These are phyloP conservation scores for Pythium scleroteichum DNA, from an alignment of 352 stramenopile species.

Conservation along the genomic window DNA sequence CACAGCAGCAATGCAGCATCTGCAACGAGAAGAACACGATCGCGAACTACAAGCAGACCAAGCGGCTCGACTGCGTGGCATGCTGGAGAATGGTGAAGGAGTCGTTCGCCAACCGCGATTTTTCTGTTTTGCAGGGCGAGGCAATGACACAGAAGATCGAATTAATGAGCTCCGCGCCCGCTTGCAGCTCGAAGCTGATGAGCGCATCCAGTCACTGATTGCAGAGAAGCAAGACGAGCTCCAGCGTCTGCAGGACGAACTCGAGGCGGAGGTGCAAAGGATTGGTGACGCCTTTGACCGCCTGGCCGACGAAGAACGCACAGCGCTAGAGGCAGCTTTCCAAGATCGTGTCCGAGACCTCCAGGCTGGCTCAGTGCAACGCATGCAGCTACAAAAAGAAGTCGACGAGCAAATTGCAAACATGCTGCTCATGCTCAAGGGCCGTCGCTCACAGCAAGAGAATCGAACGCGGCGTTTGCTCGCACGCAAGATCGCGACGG, in stretches of 20 bases:
- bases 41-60: slow-evolving; percentile 9
- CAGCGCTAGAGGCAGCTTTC: slow-evolving; percentile 31
- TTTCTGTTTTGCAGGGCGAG: background rate
- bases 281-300: slow-evolving; percentile 30
- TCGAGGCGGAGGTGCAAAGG: slow-evolving; percentile 29
- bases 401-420: slow-evolving; percentile 45
- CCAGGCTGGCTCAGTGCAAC: slow-evolving; percentile 11
- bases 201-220: slow-evolving; percentile 43
- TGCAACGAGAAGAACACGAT: slow-evolving; percentile 23
- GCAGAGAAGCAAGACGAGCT: slow-evolving; percentile 40
- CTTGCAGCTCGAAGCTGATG: slow-evolving; percentile 52
- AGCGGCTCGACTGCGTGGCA: slow-evolving; percentile 5
- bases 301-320: slow-evolving; percentile 37
- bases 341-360: slow-evolving; percentile 29
- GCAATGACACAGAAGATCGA: slow-evolving; percentile 32
- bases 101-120: background rate
- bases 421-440: slow-evolving; percentile 47
- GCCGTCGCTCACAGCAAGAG: slow-evolving; percentile 31
- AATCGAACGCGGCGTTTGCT: slow-evolving; percentile 26
- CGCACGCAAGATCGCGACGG: slow-evolving; percentile 11
- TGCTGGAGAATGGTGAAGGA: background rate
- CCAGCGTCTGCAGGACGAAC: slow-evolving; percentile 28
- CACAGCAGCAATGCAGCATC: slow-evolving; percentile 22
- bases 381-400: slow-evolving; percentile 18
- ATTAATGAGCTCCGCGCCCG: slow-evolving; percentile 46